Evolutionary conservation across 192 early-diverging fungal genomes (phyloP), one percentile per base, ranked within the genome.

Genomic region (Entrophospora sp.): DNA sequence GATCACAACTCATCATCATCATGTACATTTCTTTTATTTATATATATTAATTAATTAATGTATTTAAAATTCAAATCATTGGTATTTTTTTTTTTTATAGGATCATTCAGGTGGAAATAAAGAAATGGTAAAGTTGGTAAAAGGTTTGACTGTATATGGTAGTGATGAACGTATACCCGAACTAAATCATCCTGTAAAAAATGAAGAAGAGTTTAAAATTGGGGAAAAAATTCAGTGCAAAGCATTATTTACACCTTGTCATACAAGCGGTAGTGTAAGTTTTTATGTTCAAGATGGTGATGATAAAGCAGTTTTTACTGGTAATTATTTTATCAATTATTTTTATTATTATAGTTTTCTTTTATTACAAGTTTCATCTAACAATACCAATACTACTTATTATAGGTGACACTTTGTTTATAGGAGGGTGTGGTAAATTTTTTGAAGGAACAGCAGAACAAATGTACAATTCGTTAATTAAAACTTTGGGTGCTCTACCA

Each of bases 1-100:
- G n/a, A 81, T 90, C 57, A 84, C 84, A 28, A 93, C 92, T 18
- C 95, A 97, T 76, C 93, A 97, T 73, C 93, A 96, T 69, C 5
- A 0, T 9, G 64, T 65, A 55, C 22, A 31, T 40, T 49, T 52
- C 20, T 4, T 25, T 18, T 5, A 9, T 13, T 20, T 56, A 6
- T 12, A 36, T 53, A 37, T 30, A 52, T 5, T 30, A 16, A 16
- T 25, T 48, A 20, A 43, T 62, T 12, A 14, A 27, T 28, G 22
- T 7, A 48, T 20, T 30, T n/a, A 42, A 38, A 53, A 20, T 30
- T 28, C 6, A 52, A 36, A 37, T 27, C 52, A 18, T 30, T 18
- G 28, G 12, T 30, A 32, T 27, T 8, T 24, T 25, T 45, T 38
- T 58, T 38, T 14, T 5, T 35, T 46, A 20, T 72, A 71, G 68